Conservation (phyloP, 345 rosid species). For the Mercurialis annua region DNA sequence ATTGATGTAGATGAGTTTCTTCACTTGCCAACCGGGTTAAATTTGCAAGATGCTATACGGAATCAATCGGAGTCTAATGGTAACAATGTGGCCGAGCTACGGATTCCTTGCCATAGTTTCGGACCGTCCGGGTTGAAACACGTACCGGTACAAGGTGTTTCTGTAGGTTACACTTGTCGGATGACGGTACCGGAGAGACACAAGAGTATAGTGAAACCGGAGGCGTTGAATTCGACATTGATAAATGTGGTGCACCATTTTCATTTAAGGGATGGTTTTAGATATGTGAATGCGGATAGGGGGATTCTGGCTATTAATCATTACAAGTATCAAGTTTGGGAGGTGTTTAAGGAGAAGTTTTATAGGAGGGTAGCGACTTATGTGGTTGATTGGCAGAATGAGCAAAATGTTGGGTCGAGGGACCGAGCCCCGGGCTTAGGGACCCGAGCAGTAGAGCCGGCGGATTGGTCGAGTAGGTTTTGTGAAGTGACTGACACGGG, state of each 20-base stretch:
- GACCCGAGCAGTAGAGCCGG: constrained; percentile 67
- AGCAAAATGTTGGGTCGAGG: constrained; percentile 66
- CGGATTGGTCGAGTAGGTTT: constrained; percentile 67
- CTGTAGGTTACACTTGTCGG: constrained; percentile 69
- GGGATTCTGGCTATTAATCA: constrained; percentile 63
- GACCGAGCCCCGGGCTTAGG: constrained; percentile 92
- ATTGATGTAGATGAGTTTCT: constrained; percentile 79
- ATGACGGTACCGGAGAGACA: constrained; percentile 62
- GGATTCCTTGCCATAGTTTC: constrained; percentile 60
- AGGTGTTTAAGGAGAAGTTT: constrained; percentile 86
- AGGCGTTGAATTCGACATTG: constrained; percentile 66
- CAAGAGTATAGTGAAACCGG: constrained; percentile 76
- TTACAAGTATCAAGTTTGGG: constrained; percentile 90
- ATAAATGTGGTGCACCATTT: constrained; percentile 87
- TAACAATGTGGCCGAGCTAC: constrained; percentile 43
- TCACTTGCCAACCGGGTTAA: constrained; percentile 42
- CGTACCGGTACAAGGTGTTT: constrained; percentile 50
- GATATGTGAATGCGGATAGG: constrained; percentile 42
- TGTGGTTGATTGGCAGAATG: constrained; percentile 84
- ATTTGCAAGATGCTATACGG: constrained; percentile 30
- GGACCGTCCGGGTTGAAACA: constrained; percentile 66
- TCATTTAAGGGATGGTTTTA: constrained; percentile 47
- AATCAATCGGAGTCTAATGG: constrained; percentile 27
- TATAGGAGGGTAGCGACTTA: constrained; percentile 82
- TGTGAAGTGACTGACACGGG: constrained; percentile 74